phyloP scores from a whole-genome alignment of 176 grass and related monocot species.

The Hyparrhenia diplandra region DNA sequence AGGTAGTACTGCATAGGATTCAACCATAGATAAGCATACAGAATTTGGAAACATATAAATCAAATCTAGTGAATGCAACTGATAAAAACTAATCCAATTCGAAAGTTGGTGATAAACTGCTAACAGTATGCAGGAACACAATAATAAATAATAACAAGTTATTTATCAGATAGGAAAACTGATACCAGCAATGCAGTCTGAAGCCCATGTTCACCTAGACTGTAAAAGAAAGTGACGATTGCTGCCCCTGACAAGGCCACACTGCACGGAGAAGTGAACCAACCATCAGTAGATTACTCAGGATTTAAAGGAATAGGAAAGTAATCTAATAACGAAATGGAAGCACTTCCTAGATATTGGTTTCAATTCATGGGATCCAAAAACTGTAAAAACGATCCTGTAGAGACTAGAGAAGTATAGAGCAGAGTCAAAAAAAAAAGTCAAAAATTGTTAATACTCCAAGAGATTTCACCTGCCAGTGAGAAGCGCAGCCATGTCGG shows the following conservation, averaged over 20 bases:
- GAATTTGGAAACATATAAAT: background rate
- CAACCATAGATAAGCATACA: conserved; percentile 1
- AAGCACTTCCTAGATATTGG: too few species aligned
- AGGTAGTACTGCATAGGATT: conserved; percentile 69
- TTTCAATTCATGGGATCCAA: too few species aligned
- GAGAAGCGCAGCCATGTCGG: conserved; percentile 63
- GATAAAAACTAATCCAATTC: background rate
- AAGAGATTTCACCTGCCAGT: conserved; percentile 52
- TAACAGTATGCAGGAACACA: background rate
- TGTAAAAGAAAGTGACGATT: conserved; percentile 64
- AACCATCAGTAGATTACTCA: background rate
- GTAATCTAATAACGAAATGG: too few species aligned
- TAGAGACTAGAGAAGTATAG: background rate
- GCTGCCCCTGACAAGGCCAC: conserved; percentile 59
- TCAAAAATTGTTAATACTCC: too few species aligned
- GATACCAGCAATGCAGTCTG: conserved; percentile 70
- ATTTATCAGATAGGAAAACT: background rate
- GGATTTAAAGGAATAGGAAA: too few species aligned
- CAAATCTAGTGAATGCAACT: background rate
- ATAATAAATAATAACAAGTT: background rate
- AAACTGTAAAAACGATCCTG: background rate
- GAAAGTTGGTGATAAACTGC: background rate
- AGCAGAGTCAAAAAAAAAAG: too few species aligned
- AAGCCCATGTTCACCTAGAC: conserved; percentile 79
- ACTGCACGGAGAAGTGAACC: conserved; percentile 25